phyloP scores from a whole-genome alignment of 176 grass and related monocot genomes.

The Puccinellia tenuiflora region DNA sequence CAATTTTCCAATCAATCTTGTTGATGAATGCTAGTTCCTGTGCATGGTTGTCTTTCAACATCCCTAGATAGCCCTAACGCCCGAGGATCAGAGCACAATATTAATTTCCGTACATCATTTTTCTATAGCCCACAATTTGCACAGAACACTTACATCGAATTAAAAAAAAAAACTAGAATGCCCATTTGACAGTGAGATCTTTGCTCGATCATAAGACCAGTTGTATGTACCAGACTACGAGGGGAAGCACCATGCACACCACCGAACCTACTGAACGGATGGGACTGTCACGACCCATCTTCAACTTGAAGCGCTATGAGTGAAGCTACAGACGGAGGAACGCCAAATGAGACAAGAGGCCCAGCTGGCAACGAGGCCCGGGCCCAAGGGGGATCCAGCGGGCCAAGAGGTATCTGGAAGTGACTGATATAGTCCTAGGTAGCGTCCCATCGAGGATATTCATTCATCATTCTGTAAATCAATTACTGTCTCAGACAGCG shows the following conservation, averaged over 20 bases:
- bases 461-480: too few species aligned
- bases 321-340: too few species aligned
- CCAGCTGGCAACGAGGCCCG: too few species aligned
- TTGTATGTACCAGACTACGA: not conserved
- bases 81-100: not conserved
- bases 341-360: too few species aligned
- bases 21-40: not conserved
- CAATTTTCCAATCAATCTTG: not conserved
- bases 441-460: too few species aligned
- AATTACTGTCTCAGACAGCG: too few species aligned
- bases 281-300: too few species aligned
- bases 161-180: not conserved
- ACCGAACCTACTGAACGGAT: too few species aligned
- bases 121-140: not conserved
- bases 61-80: not conserved
- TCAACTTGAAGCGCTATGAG: too few species aligned
- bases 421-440: too few species aligned
- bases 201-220: not conserved
- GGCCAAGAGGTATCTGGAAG: too few species aligned
- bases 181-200: not conserved
- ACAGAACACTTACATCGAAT: not conserved
- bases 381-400: too few species aligned
- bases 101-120: slow-evolving; percentile 1
- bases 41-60: not conserved
- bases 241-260: not conserved